Evolutionary conservation across 192 early-diverging fungal species (phyloP).

Genomic region (Phlyctochytrium bullatum): DNA sequence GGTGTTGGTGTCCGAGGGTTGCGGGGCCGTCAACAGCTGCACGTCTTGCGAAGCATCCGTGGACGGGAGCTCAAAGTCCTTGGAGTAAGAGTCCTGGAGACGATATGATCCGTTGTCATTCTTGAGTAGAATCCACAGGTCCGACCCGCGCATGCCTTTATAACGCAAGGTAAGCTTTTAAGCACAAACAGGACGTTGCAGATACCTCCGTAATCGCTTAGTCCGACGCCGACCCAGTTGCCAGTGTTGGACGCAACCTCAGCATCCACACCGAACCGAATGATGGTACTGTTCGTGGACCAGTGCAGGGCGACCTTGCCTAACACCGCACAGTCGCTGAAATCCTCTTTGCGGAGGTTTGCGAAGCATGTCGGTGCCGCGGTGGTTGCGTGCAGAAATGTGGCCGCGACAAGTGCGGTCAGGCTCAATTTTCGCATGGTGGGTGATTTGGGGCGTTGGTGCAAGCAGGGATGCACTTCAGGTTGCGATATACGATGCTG

Average conservation of each 20-base stretch:
- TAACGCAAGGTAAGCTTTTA: too few species aligned
- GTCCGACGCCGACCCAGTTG: slow-evolving; percentile 19
- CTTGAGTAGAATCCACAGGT: slow-evolving; percentile 14
- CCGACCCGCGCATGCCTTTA: slow-evolving; percentile 20
- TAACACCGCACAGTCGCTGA: slow-evolving; percentile 12
- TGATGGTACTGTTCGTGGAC: slow-evolving; percentile 4
- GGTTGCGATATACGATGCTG: too few species aligned
- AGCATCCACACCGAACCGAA: slow-evolving; percentile 21
- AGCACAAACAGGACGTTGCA: too few species aligned
- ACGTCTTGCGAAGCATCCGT: slow-evolving; percentile 16
- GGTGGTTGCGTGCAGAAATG: too few species aligned
- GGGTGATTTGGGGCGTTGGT: too few species aligned
- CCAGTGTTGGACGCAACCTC: slow-evolving; percentile 3
- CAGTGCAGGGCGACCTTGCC: slow-evolving; percentile 17
- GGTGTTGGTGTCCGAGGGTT: not conserved
- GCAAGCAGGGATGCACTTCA: too few species aligned
- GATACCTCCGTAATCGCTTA: slow-evolving; percentile 11
- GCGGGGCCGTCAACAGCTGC: slow-evolving; percentile 1
- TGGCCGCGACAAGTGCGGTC: too few species aligned
- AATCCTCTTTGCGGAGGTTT: slow-evolving; percentile 3
- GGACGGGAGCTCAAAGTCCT: not conserved
- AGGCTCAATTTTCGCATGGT: too few species aligned
- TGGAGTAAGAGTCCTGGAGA: slow-evolving; percentile 23
- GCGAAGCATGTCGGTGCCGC: slow-evolving; percentile 7
- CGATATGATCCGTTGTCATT: slow-evolving; percentile 13